Evolutionary conservation across 2,329 filamentous ascomycete genomes (phyloP), one percentile per base, ranked within the genome.

Genomic region (Fusarium sp.): DNA sequence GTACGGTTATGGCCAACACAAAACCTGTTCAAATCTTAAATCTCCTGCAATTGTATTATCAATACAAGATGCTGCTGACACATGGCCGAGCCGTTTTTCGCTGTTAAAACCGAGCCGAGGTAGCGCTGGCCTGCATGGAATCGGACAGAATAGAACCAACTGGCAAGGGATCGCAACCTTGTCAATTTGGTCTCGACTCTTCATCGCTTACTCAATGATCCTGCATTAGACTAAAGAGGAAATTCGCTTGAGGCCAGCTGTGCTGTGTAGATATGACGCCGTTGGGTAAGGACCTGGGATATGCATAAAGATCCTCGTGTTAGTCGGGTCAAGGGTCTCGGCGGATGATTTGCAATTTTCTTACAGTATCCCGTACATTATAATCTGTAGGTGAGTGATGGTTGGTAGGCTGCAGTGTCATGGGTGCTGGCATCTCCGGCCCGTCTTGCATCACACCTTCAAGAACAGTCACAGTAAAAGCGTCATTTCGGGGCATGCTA

Each of bases 151-250:
- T 32, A 48, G 39, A 19, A 36, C 36, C 22, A 41, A 34, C 47
- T 50, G 42, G 50, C 61, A 58, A 39, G 56, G 61, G 41, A 25
- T 45, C 48, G 36, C 47, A 63, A 47, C 61, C 61, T 56, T 65
- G 61, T 65, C 57, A 57, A 41, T 56, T 44, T 58, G 26, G 34
- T 44, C 43, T 49, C 13, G 22, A 38, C 32, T 10, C 19, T 45
- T 46, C 28, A 35, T 44, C 58, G 43, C 53, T 65, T 52, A 53
- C 43, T 35, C 51, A 62, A 56, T 45, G 29, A 15, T 42, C 24
- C 57, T 65, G 48, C 41, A 54, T 22, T 41, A 41, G 28, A 38
- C 35, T 54, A 41, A 40, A 35, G 53, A 28, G 44, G 53, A 7
- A 59, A 41, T 35, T 45, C 44, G 19, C 8, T 24, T 39, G 24